Conservation (phyloP, 768 basidiomycete genomes). For the Psilocybe cubensis region DNA sequence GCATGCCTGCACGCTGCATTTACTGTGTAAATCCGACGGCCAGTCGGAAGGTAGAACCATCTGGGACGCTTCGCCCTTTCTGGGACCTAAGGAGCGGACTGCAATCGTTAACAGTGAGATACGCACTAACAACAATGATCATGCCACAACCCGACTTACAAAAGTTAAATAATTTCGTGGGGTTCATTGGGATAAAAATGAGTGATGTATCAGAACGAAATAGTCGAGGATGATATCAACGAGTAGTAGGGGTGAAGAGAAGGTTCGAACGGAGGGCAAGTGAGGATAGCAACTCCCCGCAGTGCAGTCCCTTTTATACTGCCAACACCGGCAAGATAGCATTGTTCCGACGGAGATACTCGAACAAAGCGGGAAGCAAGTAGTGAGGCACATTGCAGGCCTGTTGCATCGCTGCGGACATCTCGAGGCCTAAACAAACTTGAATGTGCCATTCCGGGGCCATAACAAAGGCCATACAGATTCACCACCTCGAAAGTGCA, state of each 20-base stretch:
- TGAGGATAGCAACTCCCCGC: background rate
- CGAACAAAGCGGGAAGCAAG: background rate
- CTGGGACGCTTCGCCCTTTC: slow-evolving; percentile 9
- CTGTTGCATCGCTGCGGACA: background rate
- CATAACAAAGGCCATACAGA: too few relatives aligned
- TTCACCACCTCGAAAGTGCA: too few relatives aligned
- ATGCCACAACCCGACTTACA: background rate
- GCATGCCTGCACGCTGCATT: slow-evolving; percentile 30
- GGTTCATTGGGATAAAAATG: background rate
- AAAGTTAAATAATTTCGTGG: background rate
- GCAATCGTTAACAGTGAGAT: background rate
- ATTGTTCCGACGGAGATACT: background rate
- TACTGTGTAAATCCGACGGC: slow-evolving; percentile 30
- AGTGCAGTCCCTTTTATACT: background rate
- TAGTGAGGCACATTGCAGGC: background rate
- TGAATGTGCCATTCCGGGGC: background rate
- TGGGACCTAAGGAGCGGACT: slow-evolving; percentile 6
- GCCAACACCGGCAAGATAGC: background rate
- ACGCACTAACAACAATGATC: background rate
- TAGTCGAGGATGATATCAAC: background rate
- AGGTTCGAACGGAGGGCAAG: background rate
- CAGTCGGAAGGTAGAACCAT: slow-evolving; percentile 20
- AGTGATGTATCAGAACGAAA: background rate
- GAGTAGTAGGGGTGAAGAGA: background rate
- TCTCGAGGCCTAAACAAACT: background rate